Evolutionary conservation across 306 rosid species (phyloP).

Genomic region (Crataegus laevigata): DNA sequence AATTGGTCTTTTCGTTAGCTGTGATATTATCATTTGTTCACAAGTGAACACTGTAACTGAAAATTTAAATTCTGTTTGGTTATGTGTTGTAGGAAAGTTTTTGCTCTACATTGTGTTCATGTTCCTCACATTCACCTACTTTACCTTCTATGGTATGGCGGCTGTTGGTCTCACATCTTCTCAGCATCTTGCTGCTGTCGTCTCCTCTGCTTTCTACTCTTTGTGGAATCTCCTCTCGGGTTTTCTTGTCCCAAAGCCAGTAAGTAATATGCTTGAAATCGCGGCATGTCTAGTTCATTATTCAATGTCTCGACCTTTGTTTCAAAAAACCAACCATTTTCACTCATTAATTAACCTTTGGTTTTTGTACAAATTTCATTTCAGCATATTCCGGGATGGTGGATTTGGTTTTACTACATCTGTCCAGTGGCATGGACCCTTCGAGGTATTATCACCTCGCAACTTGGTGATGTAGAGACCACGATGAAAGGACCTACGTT

Average conservation of each 20-base stretch:
- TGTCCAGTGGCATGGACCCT: slow-evolving; percentile 90
- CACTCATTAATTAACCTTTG: too few species aligned
- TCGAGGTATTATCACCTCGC: slow-evolving; percentile 73
- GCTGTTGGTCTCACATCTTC: slow-evolving; percentile 86
- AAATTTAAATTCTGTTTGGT: background rate
- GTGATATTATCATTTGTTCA: too few species aligned
- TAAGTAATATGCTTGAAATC: slow-evolving; percentile 21
- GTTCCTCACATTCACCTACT: slow-evolving; percentile 94
- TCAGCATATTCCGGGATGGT: slow-evolving; percentile 77
- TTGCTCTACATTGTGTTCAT: slow-evolving; percentile 65
- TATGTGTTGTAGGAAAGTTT: slow-evolving; percentile 55
- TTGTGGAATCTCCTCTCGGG: slow-evolving; percentile 96
- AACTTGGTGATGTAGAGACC: slow-evolving; percentile 78
- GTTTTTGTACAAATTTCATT: background rate
- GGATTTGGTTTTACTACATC: slow-evolving; percentile 92
- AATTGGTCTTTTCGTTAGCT: too few species aligned
- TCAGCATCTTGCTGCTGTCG: slow-evolving; percentile 67
- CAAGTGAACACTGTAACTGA: too few species aligned
- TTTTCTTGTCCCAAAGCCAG: slow-evolving; percentile 80
- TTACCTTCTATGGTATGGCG: slow-evolving; percentile 93
- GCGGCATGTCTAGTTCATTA: background rate
- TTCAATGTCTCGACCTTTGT: background rate
- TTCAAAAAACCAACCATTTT: background rate
- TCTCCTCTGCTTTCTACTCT: slow-evolving; percentile 93
- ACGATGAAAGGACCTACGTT: slow-evolving; percentile 56